Percentiles rank a stretch among this genome's conserved stretches.
These are phyloP conservation scores for Talaromyces nanjingensis DNA, from an alignment of 495 filamentous ascomycete species.

Conservation along the genomic window DNA sequence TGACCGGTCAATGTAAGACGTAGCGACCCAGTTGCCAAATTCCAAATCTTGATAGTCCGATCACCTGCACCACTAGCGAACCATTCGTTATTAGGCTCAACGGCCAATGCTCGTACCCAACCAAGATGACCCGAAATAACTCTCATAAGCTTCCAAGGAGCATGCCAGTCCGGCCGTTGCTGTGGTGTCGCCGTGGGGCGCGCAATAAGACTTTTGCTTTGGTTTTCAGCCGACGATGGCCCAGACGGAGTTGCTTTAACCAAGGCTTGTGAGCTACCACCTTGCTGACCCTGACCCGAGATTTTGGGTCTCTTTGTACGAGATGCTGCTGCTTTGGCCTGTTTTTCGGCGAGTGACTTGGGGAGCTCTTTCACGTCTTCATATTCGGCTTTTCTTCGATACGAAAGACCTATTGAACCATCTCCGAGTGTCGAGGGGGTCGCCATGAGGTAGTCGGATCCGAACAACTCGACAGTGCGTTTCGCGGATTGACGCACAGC, in stretches of 20 bases:
- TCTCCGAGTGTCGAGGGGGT: slow-evolving; percentile 33
- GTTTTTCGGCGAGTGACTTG: slow-evolving; percentile 77
- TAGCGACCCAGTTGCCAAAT: slow-evolving; percentile 76
- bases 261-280: slow-evolving; percentile 37
- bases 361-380: slow-evolving; percentile 74
- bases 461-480: slow-evolving; percentile 61
- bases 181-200: slow-evolving; percentile 64
- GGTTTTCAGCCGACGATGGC: slow-evolving; percentile 23
- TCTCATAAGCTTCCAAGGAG: slow-evolving; percentile 97
- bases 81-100: slow-evolving; percentile 96
- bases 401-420: slow-evolving; percentile 45
- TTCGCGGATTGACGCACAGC: slow-evolving; percentile 56
- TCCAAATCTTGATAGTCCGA: slow-evolving; percentile 98
- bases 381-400: slow-evolving; percentile 71
- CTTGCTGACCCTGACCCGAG: slow-evolving; percentile 21
- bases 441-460: slow-evolving; percentile 48
- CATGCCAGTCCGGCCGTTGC: slow-evolving; percentile 84
- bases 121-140: slow-evolving; percentile 96
- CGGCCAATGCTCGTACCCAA: slow-evolving; percentile 86
- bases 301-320: slow-evolving; percentile 50
- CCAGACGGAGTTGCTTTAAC: slow-evolving; percentile 33
- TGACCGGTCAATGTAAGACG: slow-evolving; percentile 90
- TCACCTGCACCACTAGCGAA: slow-evolving; percentile 96
- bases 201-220: slow-evolving; percentile 55
- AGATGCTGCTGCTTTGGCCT: slow-evolving; percentile 55